A percentile compares a stretch with the other conserved stretches of the same genome.
Evolutionary conservation across 106 monocot genomes (phyloP).

Genomic region (Dioscorea dumetorum): DNA sequence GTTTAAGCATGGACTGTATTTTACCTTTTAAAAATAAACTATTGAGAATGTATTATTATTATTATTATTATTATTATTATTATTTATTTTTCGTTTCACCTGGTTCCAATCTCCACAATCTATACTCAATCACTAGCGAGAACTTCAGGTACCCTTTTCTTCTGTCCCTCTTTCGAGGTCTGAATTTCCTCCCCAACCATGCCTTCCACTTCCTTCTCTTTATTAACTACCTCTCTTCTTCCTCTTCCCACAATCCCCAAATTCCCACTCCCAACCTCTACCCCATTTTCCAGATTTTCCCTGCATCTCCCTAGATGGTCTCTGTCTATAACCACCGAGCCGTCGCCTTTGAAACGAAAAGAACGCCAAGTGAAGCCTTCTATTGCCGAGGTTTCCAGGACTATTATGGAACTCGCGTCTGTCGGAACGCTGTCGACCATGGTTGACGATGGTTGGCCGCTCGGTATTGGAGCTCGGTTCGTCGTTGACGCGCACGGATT

Average conservation of each 20-base stretch:
- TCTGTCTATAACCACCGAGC: slow-evolving; percentile 19
- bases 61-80: no score
- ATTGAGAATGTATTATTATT: no score
- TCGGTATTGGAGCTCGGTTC: slow-evolving; percentile 80
- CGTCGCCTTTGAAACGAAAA: background rate
- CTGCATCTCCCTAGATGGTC: slow-evolving; percentile 19
- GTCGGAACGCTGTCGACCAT: slow-evolving; percentile 67
- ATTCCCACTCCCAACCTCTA: background rate
- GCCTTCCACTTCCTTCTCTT: background rate
- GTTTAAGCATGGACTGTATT: no score
- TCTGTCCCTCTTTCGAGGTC: no score
- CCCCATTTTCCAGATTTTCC: background rate
- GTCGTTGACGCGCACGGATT: slow-evolving; percentile 59
- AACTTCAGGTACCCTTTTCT: no score
- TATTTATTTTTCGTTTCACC: no score
- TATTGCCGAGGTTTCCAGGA: slow-evolving; percentile 75
- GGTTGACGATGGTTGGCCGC: slow-evolving; percentile 51
- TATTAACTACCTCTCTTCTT: background rate
- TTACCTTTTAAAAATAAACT: no score
- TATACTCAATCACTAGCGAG: no score
- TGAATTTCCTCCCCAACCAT: background rate
- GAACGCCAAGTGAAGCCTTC: slow-evolving; percentile 32
- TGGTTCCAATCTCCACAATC: no score
- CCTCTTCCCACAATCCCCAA: background rate
- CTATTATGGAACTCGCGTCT: slow-evolving; percentile 76